Conservation (phyloP, 75 land plant genomes). For the Larix kaempferi region DNA sequence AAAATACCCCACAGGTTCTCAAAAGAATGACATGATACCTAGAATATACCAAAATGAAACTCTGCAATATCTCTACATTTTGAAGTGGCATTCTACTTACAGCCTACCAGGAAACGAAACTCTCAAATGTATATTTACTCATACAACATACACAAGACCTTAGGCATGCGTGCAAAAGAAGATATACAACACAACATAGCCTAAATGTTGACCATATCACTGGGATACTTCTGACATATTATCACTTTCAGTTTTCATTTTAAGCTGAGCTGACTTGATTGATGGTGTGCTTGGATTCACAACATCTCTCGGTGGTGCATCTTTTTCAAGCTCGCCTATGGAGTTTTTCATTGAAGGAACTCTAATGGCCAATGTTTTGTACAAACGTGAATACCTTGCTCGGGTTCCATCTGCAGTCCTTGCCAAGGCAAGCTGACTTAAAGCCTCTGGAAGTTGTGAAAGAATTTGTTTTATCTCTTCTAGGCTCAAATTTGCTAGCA, state of each 20-base stretch:
- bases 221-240: constrained; percentile 8
- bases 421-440: constrained; percentile 85
- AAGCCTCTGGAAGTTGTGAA: constrained; percentile 75
- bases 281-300: constrained; percentile 12
- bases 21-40: background rate
- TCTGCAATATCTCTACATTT: background rate
- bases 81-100: background rate
- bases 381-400: constrained; percentile 84
- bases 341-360: constrained; percentile 75
- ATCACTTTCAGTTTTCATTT: constrained; percentile 7
- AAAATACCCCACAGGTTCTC: background rate
- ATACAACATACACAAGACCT: constrained; percentile 5
- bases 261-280: constrained; percentile 6
- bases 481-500: constrained; percentile 61
- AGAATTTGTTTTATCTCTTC: constrained; percentile 82
- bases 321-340: constrained; percentile 68
- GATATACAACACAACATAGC: constrained; percentile 1
- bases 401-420: constrained; percentile 94
- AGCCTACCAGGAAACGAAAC: background rate
- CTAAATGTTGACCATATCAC: background rate
- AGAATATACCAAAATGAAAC: background rate
- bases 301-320: constrained; percentile 56
- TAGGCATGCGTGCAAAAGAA: background rate
- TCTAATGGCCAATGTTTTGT: constrained; percentile 83
- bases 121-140: background rate